Evolutionary conservation across 2,329 filamentous ascomycete species (phyloP).

Genomic region (Gyromitra esculenta): DNA sequence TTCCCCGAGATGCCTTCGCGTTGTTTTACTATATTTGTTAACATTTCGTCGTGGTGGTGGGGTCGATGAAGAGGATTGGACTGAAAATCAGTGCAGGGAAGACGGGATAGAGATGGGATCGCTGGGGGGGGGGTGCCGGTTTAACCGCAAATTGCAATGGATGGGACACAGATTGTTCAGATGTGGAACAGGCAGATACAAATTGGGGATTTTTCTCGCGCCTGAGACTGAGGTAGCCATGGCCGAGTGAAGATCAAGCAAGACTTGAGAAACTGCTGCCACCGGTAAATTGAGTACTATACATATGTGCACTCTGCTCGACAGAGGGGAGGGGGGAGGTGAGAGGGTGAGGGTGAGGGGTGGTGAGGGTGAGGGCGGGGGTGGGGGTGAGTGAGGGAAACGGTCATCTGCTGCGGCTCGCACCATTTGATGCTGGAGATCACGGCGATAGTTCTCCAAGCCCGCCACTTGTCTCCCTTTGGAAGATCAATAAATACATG

Average conservation of each 20-base stretch:
- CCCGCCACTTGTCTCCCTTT: neutral
- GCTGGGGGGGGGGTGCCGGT: constrained; percentile 24
- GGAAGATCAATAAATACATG: neutral
- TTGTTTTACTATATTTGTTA: constrained; percentile 40
- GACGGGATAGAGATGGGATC: constrained; percentile 31
- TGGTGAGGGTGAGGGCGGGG: too few species aligned
- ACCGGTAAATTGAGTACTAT: too few species aligned
- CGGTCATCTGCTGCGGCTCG: neutral
- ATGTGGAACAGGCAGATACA: constrained; percentile 8
- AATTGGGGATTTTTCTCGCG: neutral
- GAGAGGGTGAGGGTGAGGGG: too few species aligned
- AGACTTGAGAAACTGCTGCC: neutral
- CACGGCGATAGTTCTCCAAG: neutral
- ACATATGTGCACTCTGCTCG: neutral
- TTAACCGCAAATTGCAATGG: constrained; percentile 45
- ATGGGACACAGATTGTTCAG: constrained; percentile 1
- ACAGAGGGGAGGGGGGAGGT: too few species aligned
- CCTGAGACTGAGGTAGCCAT: neutral
- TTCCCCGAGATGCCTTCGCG: constrained; percentile 29
- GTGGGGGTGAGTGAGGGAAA: neutral
- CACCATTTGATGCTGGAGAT: neutral
- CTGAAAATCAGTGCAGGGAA: constrained; percentile 34
- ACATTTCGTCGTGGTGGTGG: constrained; percentile 23
- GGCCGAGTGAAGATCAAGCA: constrained; percentile 12
- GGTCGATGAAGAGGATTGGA: constrained; percentile 14